Evolutionary conservation across 75 land plant genomes (phyloP), one percentile per base, ranked within the genome.

Genomic region (Cryptomeria japonica): DNA sequence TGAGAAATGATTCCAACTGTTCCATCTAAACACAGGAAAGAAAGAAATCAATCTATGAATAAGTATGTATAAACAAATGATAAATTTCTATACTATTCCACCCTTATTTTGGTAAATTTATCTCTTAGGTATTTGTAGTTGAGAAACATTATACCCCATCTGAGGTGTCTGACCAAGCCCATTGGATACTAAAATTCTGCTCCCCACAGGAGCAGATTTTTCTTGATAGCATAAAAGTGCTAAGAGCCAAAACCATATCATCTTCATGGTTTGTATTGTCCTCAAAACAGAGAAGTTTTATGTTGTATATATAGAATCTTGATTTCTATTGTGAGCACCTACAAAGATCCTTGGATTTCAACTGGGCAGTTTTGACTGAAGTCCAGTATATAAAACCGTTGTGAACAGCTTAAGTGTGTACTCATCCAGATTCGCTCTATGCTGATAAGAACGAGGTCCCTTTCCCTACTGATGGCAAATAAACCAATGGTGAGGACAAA

Each of bases 1-100:
- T 16, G 76, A 64, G 87, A 96, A 97, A 64, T 92, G 93, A 90
- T 97, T 97, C 97, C 97, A 97, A 88, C 97, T 97, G 83, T 96
- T 97, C 97, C 99, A 97, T 51, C 98, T 96, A 90, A 36, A 9
- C 2, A 10, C 31, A 86, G 15, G 73, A 89, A 0, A 34, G n/a
- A 64, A 64, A 0, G 0, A 28, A 6, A 64, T 64, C 70, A 64
- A 28, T 64, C n/a, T 0, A 14, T 51, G 14, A 1, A 51, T 51
- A 13, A 51, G 47, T 14, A 1, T 51, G 14, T 51, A 13, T 51
- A 51, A 0, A 64, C 28, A 22, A 25, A 6, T 64, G 31, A 64
- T 25, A 64, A 64, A 28, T 25, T 64, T 64, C 28, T 28, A 6
- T 64, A 34, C 22, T 14, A 3, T 4, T 16, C 13, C 19, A 77